Conservation (phyloP, 1,284 basidiomycete species). For the Pseudozyma pruni region DNA sequence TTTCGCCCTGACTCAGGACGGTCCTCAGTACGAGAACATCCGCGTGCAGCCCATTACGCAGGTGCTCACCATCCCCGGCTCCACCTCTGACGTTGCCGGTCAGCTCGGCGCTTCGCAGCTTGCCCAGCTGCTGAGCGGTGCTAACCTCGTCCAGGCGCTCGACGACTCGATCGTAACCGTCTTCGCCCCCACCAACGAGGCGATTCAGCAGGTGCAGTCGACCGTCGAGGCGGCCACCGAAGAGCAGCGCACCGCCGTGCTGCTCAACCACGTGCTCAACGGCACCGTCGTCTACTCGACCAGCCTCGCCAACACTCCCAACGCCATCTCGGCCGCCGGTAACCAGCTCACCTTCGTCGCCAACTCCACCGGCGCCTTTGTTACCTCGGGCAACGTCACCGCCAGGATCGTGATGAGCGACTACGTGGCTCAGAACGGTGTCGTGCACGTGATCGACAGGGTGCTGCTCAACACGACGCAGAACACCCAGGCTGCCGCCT, state of each 20-base stretch:
- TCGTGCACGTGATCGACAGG: conserved; percentile 76
- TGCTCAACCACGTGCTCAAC: conserved; percentile 74
- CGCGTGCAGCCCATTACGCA: conserved; percentile 64
- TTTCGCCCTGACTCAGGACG: conserved; percentile 60
- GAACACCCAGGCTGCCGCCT: conserved; percentile 72
- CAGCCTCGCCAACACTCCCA: conserved; percentile 9
- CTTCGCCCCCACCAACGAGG: conserved; percentile 73
- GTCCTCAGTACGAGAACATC: conserved; percentile 71
- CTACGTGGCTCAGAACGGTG: conserved; percentile 77
- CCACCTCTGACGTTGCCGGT: conserved; percentile 29
- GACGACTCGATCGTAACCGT: conserved; percentile 73
- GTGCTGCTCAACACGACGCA: conserved; percentile 74
- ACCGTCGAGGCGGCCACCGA: conserved; percentile 72
- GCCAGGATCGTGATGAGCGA: conserved; percentile 76
- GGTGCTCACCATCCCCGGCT: conserved; percentile 70
- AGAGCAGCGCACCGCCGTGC: conserved; percentile 71
- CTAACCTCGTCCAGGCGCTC: conserved; percentile 70
- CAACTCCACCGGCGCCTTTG: conserved; percentile 76
- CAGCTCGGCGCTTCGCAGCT: conserved; percentile 61
- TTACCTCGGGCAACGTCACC: conserved; percentile 73
- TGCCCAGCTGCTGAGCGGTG: conserved; percentile 66
- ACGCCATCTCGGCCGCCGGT: conserved; percentile 75
- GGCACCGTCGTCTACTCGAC: conserved; percentile 77
- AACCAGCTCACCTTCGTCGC: conserved; percentile 72
- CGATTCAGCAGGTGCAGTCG: conserved; percentile 68